Evolutionary conservation across 148 eudicot genomes (phyloP), one percentile per base, ranked within the genome.

Genomic region (Diospyros lotus): DNA sequence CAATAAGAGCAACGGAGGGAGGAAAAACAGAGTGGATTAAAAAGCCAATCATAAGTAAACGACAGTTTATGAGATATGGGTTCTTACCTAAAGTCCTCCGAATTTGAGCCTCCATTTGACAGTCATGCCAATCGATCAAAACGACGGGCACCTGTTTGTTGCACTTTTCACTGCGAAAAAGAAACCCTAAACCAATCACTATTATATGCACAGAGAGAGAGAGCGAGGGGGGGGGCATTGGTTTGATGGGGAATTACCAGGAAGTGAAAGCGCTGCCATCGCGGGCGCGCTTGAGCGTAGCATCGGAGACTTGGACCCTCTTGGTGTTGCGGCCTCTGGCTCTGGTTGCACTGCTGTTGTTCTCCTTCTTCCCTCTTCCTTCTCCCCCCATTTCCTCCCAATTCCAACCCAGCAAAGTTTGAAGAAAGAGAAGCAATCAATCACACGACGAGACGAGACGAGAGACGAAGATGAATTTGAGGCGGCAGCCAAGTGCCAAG

Each of bases 81-180:
- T 69, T 10, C 15, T 4, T 71, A 94, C 98, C 96, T 4, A 94
- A 80, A 63, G 79, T 85, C 87, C 81, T 87, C 84, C 87, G 87
- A 73, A 90, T 86, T 79, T 85, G 90, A 52, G 96, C 96, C 28
- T 92, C 96, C 71, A 85, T 84, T 44, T 88, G 82, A 67, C 98
- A 94, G 61, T 75, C 82, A 55, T 94, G 98, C 89, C 89, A 85
- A 78, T 84, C 89, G 41, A 94, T 90, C n/a, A 94, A 83, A 1
- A 89, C 97, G 38, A 91, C 92, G 1, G 98, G 84, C 7, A 94
- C 98, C 79, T 87, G 84, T 55, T 83, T 87, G 9, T 83, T 86
- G 84, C 98, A 93, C 44, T 85, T 85, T 58, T 88, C 93, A 75
- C 98, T 93, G 92, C 60, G 1, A 28, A 28, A 28, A 28, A 28